Conservation (phyloP, 495 filamentous ascomycete genomes). For the Daldinia grandis region DNA sequence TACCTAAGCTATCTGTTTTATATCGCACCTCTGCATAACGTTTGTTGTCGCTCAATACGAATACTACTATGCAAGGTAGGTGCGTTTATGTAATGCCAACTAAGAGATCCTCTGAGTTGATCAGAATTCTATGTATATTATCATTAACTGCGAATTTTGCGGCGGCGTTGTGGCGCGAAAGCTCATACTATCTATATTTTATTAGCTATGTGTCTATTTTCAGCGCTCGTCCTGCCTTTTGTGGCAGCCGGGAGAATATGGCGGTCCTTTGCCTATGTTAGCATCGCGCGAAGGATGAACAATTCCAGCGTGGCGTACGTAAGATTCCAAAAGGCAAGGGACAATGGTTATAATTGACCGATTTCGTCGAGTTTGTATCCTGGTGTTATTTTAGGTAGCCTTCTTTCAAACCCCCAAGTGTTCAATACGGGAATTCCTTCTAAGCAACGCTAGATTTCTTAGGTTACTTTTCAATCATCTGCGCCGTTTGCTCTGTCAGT, state of each 20-base stretch:
- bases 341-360: not conserved
- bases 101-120: not conserved
- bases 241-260: not conserved
- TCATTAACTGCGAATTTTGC: not conserved
- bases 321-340: conserved; percentile 1
- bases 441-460: conserved; percentile 1
- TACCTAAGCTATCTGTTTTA: not conserved
- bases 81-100: not conserved
- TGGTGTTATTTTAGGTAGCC: not conserved
- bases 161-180: conserved; percentile 24
- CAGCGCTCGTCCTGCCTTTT: not conserved
- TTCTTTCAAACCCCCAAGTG: not conserved
- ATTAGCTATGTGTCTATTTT: not conserved
- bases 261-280: not conserved
- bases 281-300: not conserved
- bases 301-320: not conserved
- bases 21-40: not conserved
- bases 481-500: conserved; percentile 1
- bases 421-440: not conserved
- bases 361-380: not conserved
- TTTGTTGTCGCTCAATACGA: not conserved
- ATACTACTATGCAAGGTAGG: not conserved
- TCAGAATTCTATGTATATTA: not conserved
- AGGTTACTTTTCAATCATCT: conserved; percentile 1
- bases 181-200: not conserved